Evolutionary conservation across 140 eudicot genomes (phyloP), one percentile per base, ranked within the genome.

Genomic region (Oenanthe javanica): DNA sequence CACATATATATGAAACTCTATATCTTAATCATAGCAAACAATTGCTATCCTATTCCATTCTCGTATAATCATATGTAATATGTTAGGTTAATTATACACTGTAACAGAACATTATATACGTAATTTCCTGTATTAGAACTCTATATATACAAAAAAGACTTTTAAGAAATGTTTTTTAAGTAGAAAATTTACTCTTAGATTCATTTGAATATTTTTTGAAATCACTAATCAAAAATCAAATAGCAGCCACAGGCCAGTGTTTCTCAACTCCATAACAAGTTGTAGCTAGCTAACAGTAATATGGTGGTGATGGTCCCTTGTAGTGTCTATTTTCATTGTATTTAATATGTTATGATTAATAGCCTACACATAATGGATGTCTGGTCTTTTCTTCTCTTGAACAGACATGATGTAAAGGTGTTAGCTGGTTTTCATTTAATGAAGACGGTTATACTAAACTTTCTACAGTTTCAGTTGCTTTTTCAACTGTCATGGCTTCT

Each of bases 371-470:
- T 9, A 75, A 75, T 75, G 61, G 79, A 25, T 49, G 61, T 75
- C 79, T 75, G 27, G 64, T 75, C 79, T 75, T 75, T 25, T 49
- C 45, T 50, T 75, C 63, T 48, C 49, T 9, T 25, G 14, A 49
- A 75, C 54, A 50, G 79, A 36, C 46, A 75, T 49, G 45, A 31
- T 48, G 59, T 49, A 75, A 49, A 23, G 31, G 63, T 49, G 79
- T 75, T 48, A 4, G 78, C 48, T 48, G 79, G 79, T 49, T 75
- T 49, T 15, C 54, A 46, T 75, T 75, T 12, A 75, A 75, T 75
- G 63, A 36, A 23, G 78, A 75, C 64, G 31, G 79, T 75, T 75
- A 49, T 75, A 75, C 54, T 27, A 49, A 49, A 49, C 40, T 48
- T 48, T 25, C 40, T 75, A 36, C 79, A 48, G 12, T 75, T 49